These are phyloP conservation scores for Fagopyrum homotropicum DNA, from an alignment of 148 eudicot species.

Conservation along the genomic window DNA sequence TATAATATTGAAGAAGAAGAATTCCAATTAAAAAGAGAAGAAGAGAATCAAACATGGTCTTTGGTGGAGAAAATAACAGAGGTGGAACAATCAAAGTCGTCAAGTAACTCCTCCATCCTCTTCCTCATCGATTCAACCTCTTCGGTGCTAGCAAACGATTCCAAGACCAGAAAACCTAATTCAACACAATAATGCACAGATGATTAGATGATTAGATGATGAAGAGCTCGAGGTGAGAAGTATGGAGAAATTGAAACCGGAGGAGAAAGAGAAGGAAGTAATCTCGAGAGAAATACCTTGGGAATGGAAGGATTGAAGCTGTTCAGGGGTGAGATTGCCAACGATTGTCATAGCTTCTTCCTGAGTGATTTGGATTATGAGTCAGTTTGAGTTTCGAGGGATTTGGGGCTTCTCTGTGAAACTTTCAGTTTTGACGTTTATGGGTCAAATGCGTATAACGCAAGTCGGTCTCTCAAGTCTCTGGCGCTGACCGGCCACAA, in stretches of 20 bases:
- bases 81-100: constrained; percentile 53
- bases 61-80: constrained; percentile 75
- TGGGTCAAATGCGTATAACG: neutral
- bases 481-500: neutral
- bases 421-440: neutral
- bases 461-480: neutral
- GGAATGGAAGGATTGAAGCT: constrained; percentile 51
- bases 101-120: constrained; percentile 60
- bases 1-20: neutral
- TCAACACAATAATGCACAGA: neutral
- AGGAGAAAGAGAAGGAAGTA: neutral
- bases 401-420: neutral
- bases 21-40: neutral
- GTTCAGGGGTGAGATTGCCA: constrained; percentile 42
- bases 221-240: neutral
- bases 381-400: neutral
- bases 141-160: constrained; percentile 55
- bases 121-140: constrained; percentile 55
- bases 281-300: constrained; percentile 29
- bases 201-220: neutral
- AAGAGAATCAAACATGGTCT: constrained; percentile 44
- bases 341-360: constrained; percentile 32
- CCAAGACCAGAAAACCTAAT: constrained; percentile 68
- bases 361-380: neutral
- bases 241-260: neutral